Base-by-base conservation (phyloP, 2,329 filamentous ascomycete genomes). In the Pestalotiopsis sp. region DNA sequence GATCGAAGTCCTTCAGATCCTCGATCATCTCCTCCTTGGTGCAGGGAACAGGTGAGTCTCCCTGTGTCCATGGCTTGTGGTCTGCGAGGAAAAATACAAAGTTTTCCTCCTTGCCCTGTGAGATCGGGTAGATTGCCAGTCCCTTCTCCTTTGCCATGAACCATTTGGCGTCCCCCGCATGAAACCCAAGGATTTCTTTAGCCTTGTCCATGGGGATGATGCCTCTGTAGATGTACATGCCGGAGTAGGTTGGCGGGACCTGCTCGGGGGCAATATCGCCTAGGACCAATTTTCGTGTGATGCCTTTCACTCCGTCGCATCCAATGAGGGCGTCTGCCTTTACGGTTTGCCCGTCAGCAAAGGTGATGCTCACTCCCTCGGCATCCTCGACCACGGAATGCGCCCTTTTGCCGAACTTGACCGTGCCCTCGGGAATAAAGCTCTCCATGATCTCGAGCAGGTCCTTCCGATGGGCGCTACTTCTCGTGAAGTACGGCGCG, bases 381-480 rank as follows among this genome's bases (percentile, higher is more conserved):
- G 67, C 70, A 2, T 67, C 61, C 61, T 78, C 74, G n/a, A 72
- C 68, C 36, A 78, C 68, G 0, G 71, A 71, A 20, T 58, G 41
- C 7, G 74, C 74, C 17, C 74, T 74, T 63, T 76, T 77, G 38
- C 67, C 69, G 52, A 78, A 78, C 58, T 65, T 70, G 39, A 78
- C 75, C 4, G 67, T 72, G 20, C 71, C 74, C 5, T 66, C 20
- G 1, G 77, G 76, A 23, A 79, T 76, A 65, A 77, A 73, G 64
- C 74, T 76, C 49, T 74, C 72, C 81, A 85, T 81, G 56, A 83
- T 81, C 36, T 84, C 79, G 11, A 85, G 72, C 61, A 85, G 71
- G 65, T 80, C 80, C 65, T 77, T 81, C 45, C 83, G 74, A 70
- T 84, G 82, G 5, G 81, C 82, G 45, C 80, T 80, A 63, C 78